phyloP scores from a whole-genome alignment of 371 early-diverging fungal genomes.

The Nematocida ironsii region DNA sequence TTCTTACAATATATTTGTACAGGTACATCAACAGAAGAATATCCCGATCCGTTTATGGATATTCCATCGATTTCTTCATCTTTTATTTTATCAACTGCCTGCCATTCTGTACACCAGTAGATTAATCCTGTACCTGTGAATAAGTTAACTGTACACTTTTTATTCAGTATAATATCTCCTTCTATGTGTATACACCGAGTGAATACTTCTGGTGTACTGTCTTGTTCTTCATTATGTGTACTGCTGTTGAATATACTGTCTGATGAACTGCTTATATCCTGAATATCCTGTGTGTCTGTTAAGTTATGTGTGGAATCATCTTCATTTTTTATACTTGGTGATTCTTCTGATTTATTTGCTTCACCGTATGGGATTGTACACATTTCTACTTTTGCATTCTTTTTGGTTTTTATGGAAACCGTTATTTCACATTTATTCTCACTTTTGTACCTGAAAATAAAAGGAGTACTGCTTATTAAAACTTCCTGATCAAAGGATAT shows the following conservation, averaged over 20 bases:
- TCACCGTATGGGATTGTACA: neutral
- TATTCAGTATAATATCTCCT: conserved; percentile 8
- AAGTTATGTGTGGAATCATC: neutral
- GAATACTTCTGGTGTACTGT: neutral
- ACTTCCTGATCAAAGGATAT: neutral
- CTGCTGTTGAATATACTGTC: conserved; percentile 1
- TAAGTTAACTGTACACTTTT: conserved; percentile 4
- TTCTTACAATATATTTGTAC: conserved; percentile 12
- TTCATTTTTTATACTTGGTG: neutral
- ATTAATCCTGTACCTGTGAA: neutral
- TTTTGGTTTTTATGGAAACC: conserved; percentile 19
- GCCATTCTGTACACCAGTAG: conserved; percentile 40
- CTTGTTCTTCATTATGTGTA: neutral
- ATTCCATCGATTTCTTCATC: neutral
- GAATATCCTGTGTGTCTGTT: neutral
- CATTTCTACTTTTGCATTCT: neutral
- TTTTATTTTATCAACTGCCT: conserved; percentile 13
- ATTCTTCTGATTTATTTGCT: neutral
- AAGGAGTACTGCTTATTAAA: neutral
- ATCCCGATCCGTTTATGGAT: conserved; percentile 35
- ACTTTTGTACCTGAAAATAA: conserved; percentile 1
- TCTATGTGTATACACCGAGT: conserved; percentile 5
- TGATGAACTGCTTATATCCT: neutral
- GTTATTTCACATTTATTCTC: neutral
- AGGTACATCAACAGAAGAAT: neutral